Evolutionary conservation across 2,329 filamentous ascomycete genomes (phyloP).

Genomic region (Epicoccum sorghinum): DNA sequence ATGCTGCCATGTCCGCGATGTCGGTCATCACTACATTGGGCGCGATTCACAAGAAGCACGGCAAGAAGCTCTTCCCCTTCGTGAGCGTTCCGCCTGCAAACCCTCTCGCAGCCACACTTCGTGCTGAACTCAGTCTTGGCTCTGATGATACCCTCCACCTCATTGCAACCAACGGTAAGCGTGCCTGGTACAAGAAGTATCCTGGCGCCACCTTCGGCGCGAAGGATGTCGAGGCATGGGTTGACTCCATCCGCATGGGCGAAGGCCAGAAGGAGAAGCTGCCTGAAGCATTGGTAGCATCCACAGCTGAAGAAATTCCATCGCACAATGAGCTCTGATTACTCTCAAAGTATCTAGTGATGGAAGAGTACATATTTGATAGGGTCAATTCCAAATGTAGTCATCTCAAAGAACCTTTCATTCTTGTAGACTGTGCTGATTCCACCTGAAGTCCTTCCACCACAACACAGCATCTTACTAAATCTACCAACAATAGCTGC

Average conservation of each 20-base stretch:
- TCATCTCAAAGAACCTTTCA: no score
- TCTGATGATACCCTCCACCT: constrained; percentile 66
- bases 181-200: constrained; percentile 84
- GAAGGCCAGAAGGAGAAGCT: constrained; percentile 80
- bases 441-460: no score
- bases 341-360: no score
- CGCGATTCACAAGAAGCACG: constrained; percentile 78
- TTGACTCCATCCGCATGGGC: constrained; percentile 89
- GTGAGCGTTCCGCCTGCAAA: constrained; percentile 73
- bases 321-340: constrained; percentile 36
- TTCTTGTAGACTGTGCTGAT: no score
- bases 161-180: constrained; percentile 82
- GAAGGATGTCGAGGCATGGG: constrained; percentile 77
- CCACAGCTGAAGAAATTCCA: constrained; percentile 25
- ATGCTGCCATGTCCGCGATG: constrained; percentile 50
- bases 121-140: constrained; percentile 66
- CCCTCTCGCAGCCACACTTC: constrained; percentile 60
- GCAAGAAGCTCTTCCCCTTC: constrained; percentile 80
- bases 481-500: no score
- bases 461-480: no score
- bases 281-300: constrained; percentile 55
- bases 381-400: no score
- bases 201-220: constrained; percentile 62
- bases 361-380: no score
- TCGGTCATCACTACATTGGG: constrained; percentile 64